Base-by-base conservation (phyloP, 2,329 filamentous ascomycete genomes). In the Phaeosphaeria sp. region DNA sequence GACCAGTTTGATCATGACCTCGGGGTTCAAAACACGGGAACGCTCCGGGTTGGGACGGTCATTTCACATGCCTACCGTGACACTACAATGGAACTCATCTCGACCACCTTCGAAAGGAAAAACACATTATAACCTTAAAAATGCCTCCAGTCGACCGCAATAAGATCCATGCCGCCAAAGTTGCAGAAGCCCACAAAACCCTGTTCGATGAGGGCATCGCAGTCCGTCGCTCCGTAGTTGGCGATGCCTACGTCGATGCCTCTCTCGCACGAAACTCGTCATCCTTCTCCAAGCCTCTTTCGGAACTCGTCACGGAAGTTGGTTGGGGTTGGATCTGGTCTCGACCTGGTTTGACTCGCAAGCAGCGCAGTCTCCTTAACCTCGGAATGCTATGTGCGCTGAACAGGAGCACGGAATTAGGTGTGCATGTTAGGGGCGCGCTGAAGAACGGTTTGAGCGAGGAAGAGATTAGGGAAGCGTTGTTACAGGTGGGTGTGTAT, bases 321-420 rank as follows among this genome's bases (percentile, higher is more conserved):
- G 83, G 83, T 73, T 89, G 86, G 86, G 85, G 85, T 18, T 80
- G 79, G 58, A 81, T 83, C 49, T 89, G 86, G 86, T 82, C 82
- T 3, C 82, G 86, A 6, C 85, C 85, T 0, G 86, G 86, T 0
- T 39, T 65, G 17, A 48, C 58, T 17, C 27, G 56, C 6, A 64
- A 66, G 56, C 64, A 67, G 50, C 81, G 84, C 58, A 81, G 86
- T 50, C 83, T 89, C 54, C 73, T 89, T 27, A 88, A 87, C 66
- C 82, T 89, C 27, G 85, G 82, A 23, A 87, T 89, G 82, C 74
- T 89, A 39, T 83, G 82, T 65, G 84, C 84, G 5, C 76, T 87
- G 62, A 87, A 87, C 65, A 77, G 83, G 6, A 77, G 74, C 13
- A 80, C 82, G 0, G 87, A 89, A 66, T 73, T 89, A 58, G 85